Evolutionary conservation across 2,329 filamentous ascomycete species (phyloP).

Genomic region (Eutypa lata): DNA sequence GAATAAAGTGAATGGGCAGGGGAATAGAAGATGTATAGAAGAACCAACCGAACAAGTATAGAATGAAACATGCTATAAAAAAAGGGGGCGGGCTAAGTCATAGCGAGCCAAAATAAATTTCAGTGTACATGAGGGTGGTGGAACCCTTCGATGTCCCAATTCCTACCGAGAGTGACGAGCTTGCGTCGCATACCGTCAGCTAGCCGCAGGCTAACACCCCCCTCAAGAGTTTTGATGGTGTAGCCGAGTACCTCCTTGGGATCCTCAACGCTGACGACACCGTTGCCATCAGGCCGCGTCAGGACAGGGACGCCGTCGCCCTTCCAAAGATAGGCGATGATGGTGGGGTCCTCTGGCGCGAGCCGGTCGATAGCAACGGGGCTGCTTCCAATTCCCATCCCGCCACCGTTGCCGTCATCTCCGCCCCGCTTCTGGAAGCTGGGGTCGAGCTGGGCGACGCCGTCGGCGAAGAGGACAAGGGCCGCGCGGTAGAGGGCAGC

Average conservation of each 20-base stretch:
- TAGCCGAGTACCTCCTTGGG: slow-evolving; percentile 38
- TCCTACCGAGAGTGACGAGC: slow-evolving; percentile 33
- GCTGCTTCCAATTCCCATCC: slow-evolving; percentile 7
- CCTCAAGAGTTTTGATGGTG: slow-evolving; percentile 36
- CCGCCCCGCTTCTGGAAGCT: slow-evolving; percentile 29
- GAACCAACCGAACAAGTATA: no score
- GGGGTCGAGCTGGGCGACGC: slow-evolving; percentile 48
- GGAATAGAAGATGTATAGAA: no score
- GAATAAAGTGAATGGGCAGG: no score
- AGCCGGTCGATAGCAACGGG: slow-evolving; percentile 38
- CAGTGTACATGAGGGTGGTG: background rate
- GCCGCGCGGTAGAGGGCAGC: slow-evolving; percentile 65
- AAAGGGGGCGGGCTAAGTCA: no score
- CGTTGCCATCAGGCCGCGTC: slow-evolving; percentile 28
- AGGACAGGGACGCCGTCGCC: slow-evolving; percentile 35
- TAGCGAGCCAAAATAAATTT: no score
- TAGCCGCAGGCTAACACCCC: slow-evolving; percentile 39
- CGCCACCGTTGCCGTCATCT: background rate
- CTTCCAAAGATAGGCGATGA: slow-evolving; percentile 38
- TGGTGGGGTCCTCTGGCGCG: slow-evolving; percentile 33
- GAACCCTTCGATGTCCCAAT: slow-evolving; percentile 35
- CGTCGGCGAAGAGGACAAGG: slow-evolving; percentile 61
- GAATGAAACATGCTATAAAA: no score
- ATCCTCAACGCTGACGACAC: slow-evolving; percentile 33
- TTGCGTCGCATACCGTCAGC: slow-evolving; percentile 45